A percentile compares a stretch with the other conserved stretches of the same genome.
Evolutionary conservation across 2,329 filamentous ascomycete species (phyloP).

Genomic region (Botrytis paeoniae): DNA sequence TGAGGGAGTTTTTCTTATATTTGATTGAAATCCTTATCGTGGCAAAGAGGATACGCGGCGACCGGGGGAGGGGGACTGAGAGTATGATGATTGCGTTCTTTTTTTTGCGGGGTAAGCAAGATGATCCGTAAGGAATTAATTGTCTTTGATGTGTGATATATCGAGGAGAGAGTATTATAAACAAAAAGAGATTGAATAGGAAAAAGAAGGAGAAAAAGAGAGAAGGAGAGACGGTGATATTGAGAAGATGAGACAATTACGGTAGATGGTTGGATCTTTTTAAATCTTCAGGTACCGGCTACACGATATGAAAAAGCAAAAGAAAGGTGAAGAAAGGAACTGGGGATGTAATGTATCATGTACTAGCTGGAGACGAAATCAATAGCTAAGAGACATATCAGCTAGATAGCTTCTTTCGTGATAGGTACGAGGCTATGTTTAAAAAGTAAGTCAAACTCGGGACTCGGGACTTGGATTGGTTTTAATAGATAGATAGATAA

Average conservation of each 20-base stretch:
- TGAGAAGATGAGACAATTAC: too few species aligned
- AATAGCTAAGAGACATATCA: neutral
- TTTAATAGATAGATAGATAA: neutral
- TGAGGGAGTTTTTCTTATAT: neutral
- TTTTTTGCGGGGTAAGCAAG: neutral
- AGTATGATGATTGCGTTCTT: neutral
- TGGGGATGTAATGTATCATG: too few species aligned
- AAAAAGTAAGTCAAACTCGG: neutral
- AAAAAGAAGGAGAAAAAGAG: neutral
- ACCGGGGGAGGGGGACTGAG: neutral
- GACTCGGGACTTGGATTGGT: neutral
- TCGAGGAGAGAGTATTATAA: neutral
- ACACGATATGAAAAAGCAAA: neutral
- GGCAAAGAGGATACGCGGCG: neutral
- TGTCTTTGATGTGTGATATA: neutral
- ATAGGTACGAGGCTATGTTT: neutral
- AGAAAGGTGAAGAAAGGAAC: neutral
- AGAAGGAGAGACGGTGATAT: neutral
- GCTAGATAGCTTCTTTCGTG: neutral
- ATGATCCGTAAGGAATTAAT: neutral
- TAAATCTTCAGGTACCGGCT: neutral
- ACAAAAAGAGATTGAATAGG: too few species aligned
- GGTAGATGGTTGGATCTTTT: neutral
- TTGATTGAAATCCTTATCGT: neutral
- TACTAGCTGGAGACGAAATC: neutral